A percentile compares a stretch with the other conserved stretches of the same genome.
Conservation (phyloP, 192 early-diverging fungal species). For the Coemansia furcata region DNA sequence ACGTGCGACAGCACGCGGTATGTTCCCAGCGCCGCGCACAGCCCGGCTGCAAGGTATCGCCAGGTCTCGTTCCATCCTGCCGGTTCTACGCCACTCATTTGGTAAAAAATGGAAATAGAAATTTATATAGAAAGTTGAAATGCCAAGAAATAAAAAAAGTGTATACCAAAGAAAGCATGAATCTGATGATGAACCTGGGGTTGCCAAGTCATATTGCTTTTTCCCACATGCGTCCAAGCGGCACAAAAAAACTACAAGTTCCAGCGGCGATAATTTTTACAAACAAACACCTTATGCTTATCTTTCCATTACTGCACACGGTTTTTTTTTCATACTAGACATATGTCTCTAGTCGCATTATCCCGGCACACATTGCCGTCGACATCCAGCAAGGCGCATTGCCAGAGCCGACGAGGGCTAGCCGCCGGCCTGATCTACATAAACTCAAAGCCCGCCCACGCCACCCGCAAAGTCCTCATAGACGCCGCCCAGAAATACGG, state of each 20-base stretch:
- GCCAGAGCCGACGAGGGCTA: background rate
- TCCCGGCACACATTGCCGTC: background rate
- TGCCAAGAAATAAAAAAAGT: background rate
- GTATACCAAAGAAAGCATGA: background rate
- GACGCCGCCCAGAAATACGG: slow-evolving; percentile 8
- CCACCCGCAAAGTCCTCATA: background rate
- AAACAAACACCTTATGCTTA: background rate
- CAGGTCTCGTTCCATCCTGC: background rate
- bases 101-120: background rate
- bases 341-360: background rate
- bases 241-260: background rate
- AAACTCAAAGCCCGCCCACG: background rate
- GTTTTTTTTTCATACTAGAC: background rate
- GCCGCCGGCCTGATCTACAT: slow-evolving; percentile 13
- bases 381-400: background rate
- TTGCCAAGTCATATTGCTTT: background rate
- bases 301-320: background rate
- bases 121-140: background rate
- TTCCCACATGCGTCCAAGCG: background rate
- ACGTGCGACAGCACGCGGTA: slow-evolving; percentile 34
- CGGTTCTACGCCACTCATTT: background rate
- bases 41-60: slow-evolving; percentile 10
- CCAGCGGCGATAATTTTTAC: background rate
- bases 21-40: slow-evolving; percentile 17
- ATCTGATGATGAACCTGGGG: too few relatives aligned